Evolutionary conservation across 1,139 yeast genomes (phyloP).

Genomic region (Geotrichum siamense): DNA sequence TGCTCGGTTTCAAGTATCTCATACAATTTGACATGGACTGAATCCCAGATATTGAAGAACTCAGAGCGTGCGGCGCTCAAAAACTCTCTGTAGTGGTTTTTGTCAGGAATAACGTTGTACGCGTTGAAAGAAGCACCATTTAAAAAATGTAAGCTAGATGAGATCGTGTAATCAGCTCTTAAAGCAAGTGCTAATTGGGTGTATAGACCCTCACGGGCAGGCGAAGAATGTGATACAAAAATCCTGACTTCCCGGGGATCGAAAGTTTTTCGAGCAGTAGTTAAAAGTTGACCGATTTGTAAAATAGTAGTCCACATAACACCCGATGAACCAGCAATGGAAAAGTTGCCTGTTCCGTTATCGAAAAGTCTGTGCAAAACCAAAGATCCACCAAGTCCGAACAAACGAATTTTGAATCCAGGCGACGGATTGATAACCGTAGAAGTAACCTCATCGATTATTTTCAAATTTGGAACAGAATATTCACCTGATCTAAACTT

Average conservation of each 20-base stretch:
- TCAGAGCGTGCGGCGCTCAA: slow-evolving; percentile 52
- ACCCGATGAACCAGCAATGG: slow-evolving; percentile 62
- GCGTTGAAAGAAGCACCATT: slow-evolving; percentile 70
- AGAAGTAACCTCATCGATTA: slow-evolving; percentile 52
- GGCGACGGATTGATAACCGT: slow-evolving; percentile 35
- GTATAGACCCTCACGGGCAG: slow-evolving; percentile 55
- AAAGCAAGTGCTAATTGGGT: slow-evolving; percentile 62
- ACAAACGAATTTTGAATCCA: slow-evolving; percentile 46
- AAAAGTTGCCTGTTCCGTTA: slow-evolving; percentile 45
- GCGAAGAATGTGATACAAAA: slow-evolving; percentile 63
- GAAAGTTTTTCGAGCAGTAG: slow-evolving; percentile 40
- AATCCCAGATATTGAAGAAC: slow-evolving; percentile 58
- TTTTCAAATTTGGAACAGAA: slow-evolving; percentile 47
- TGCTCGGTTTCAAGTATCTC: slow-evolving; percentile 34
- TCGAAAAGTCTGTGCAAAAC: slow-evolving; percentile 64
- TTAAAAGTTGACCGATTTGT: slow-evolving; percentile 59
- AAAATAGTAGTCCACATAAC: slow-evolving; percentile 68
- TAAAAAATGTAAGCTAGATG: slow-evolving; percentile 66
- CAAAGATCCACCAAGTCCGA: slow-evolving; percentile 69
- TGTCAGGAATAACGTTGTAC: slow-evolving; percentile 53
- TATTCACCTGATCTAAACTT: slow-evolving; percentile 51
- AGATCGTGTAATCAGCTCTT: slow-evolving; percentile 64
- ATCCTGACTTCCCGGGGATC: slow-evolving; percentile 47
- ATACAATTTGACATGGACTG: slow-evolving; percentile 48
- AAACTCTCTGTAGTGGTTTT: slow-evolving; percentile 50